phyloP scores from a whole-genome alignment of 768 basidiomycete genomes.

The Gautieria morchelliformis region DNA sequence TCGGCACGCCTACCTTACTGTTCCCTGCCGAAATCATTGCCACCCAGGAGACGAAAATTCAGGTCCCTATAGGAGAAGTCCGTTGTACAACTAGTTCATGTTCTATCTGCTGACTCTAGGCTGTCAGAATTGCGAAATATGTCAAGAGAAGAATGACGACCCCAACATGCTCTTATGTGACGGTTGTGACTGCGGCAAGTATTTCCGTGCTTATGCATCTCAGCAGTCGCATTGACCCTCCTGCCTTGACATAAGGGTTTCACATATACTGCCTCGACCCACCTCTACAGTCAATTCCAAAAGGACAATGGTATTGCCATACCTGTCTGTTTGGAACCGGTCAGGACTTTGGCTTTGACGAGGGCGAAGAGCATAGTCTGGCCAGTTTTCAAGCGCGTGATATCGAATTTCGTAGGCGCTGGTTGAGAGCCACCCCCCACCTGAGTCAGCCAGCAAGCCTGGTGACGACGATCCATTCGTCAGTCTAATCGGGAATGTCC shows the following conservation, averaged over 20 bases:
- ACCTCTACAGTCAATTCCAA: slow-evolving; percentile 74
- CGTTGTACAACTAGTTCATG: neutral
- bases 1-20: neutral
- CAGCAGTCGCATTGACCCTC: neutral
- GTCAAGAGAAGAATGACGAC: slow-evolving; percentile 78
- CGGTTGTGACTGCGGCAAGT: slow-evolving; percentile 69
- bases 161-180: slow-evolving; percentile 91
- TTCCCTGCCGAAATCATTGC: slow-evolving; percentile 4
- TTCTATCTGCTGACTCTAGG: neutral
- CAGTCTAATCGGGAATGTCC: slow-evolving; percentile 46
- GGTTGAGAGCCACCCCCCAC: slow-evolving; percentile 73
- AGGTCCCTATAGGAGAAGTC: slow-evolving; percentile 7
- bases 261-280: slow-evolving; percentile 97
- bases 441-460: slow-evolving; percentile 14
- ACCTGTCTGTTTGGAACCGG: slow-evolving; percentile 86
- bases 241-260: slow-evolving; percentile 49
- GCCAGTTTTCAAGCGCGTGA: slow-evolving; percentile 89
- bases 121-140: slow-evolving; percentile 66
- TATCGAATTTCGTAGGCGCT: slow-evolving; percentile 75
- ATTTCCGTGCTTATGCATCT: slow-evolving; percentile 7
- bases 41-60: slow-evolving; percentile 2
- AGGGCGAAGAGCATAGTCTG: slow-evolving; percentile 91
- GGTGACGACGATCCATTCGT: slow-evolving; percentile 40
- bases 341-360: slow-evolving; percentile 96
- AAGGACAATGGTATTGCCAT: slow-evolving; percentile 94